Conservation (phyloP, 768 basidiomycete genomes). For the Boletus vinaceobasis region DNA sequence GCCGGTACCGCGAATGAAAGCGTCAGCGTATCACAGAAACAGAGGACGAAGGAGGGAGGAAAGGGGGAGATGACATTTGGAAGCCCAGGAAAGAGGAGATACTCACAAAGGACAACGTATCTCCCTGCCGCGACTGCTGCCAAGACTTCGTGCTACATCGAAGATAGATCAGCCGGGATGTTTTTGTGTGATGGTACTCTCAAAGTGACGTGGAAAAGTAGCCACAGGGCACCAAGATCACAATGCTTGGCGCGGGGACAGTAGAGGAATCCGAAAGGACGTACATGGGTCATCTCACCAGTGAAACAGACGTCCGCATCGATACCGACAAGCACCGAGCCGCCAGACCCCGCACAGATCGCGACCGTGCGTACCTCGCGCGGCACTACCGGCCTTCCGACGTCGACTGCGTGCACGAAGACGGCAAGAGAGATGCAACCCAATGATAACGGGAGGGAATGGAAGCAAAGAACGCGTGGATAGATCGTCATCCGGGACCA, state of each 20-base stretch:
- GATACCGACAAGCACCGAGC: slow-evolving; percentile 65
- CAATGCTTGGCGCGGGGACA: slow-evolving; percentile 2
- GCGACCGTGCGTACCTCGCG: slow-evolving; percentile 59
- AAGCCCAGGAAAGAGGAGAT: neutral
- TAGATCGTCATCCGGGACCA: slow-evolving; percentile 19
- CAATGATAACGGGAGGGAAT: slow-evolving; percentile 11
- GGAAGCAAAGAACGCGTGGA: slow-evolving; percentile 13
- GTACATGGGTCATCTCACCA: slow-evolving; percentile 88
- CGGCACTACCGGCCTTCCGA: slow-evolving; percentile 47
- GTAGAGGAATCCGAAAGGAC: slow-evolving; percentile 27
- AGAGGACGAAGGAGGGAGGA: neutral
- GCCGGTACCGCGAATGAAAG: slow-evolving; percentile 15
- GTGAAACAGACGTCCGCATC: slow-evolving; percentile 88
- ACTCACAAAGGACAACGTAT: slow-evolving; percentile 82
- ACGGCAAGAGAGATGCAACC: slow-evolving; percentile 7
- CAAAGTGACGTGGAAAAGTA: slow-evolving; percentile 11
- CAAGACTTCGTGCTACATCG: slow-evolving; percentile 76
- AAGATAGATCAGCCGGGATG: neutral
- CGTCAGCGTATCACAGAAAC: slow-evolving; percentile 14
- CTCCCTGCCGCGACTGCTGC: slow-evolving; percentile 72
- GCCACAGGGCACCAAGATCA: neutral
- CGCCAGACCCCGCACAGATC: slow-evolving; percentile 90
- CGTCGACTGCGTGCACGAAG: slow-evolving; percentile 50
- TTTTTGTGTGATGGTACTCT: neutral
- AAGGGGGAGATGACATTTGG: neutral